Conservation (phyloP, 2,329 filamentous ascomycete genomes). For the Phialemonium atrogriseum region DNA sequence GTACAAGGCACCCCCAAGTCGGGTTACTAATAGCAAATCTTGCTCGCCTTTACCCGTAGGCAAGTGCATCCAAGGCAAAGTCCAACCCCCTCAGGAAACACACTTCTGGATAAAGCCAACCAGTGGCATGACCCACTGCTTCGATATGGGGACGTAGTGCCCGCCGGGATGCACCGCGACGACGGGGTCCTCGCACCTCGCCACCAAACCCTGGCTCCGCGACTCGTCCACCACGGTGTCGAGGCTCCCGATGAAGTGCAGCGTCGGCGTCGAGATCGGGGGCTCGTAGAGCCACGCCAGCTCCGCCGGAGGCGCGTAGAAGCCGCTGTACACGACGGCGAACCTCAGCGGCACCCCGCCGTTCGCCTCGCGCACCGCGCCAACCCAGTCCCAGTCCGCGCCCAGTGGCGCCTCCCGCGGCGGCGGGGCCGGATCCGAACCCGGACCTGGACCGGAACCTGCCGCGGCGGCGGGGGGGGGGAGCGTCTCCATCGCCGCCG, state of each 20-base stretch:
- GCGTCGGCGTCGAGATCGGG: slow-evolving; percentile 63
- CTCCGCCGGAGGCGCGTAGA: slow-evolving; percentile 52
- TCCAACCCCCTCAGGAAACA: slow-evolving; percentile 5
- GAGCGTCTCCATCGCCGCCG: slow-evolving; percentile 58
- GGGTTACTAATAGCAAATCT: too few relatives aligned
- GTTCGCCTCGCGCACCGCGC: slow-evolving; percentile 41
- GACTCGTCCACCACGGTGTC: slow-evolving; percentile 83
- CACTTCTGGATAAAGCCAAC: slow-evolving; percentile 27
- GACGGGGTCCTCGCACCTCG: slow-evolving; percentile 49
- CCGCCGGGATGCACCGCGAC: slow-evolving; percentile 73
- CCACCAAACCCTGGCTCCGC: slow-evolving; percentile 58
- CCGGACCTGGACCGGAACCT: too few relatives aligned
- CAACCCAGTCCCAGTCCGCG: slow-evolving; percentile 31
- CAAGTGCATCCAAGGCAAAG: too few relatives aligned
- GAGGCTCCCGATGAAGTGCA: slow-evolving; percentile 76
- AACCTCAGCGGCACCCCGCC: slow-evolving; percentile 49
- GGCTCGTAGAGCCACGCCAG: slow-evolving; percentile 69
- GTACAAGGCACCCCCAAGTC: too few relatives aligned
- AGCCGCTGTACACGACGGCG: slow-evolving; percentile 69
- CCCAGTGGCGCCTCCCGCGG: slow-evolving; percentile 27
- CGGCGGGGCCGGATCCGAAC: too few relatives aligned
- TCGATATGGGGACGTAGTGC: slow-evolving; percentile 79
- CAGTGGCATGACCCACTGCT: slow-evolving; percentile 70
- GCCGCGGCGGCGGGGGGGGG: slow-evolving; percentile 17
- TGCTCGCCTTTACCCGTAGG: too few relatives aligned